Evolutionary conservation across 345 rosid species (phyloP).

Genomic region (Aquilaria yunnanensis): DNA sequence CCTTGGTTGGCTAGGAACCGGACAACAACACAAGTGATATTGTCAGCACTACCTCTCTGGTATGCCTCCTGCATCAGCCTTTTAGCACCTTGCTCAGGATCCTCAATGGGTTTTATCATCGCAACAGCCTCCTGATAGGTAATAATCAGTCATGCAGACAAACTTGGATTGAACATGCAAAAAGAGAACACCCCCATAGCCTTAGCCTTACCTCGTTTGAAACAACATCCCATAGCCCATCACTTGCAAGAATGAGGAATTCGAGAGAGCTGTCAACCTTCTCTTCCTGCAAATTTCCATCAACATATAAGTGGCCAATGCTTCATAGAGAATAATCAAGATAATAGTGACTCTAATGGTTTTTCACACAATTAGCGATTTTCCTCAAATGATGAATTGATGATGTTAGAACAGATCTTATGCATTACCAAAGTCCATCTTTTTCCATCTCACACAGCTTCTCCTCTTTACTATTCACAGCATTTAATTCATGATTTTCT

Average conservation of each 20-base stretch:
- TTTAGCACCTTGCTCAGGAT: slow-evolving; percentile 89
- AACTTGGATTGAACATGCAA: not conserved
- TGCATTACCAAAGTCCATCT: slow-evolving; percentile 1
- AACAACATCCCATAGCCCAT: slow-evolving; percentile 99
- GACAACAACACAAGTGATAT: slow-evolving; percentile 91
- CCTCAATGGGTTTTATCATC: slow-evolving; percentile 68
- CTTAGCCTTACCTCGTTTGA: slow-evolving; percentile 66
- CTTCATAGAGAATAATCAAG: not conserved
- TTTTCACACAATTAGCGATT: too few relatives aligned
- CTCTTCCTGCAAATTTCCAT: slow-evolving; percentile 66
- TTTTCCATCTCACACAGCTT: too few relatives aligned
- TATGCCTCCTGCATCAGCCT: slow-evolving; percentile 83
- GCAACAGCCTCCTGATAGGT: slow-evolving; percentile 77
- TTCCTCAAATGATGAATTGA: too few relatives aligned
- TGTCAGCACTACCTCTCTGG: slow-evolving; percentile 97
- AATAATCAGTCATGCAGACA: slow-evolving; percentile 4
- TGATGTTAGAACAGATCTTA: too few relatives aligned
- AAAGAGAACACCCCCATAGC: not conserved
- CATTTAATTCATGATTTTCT: too few relatives aligned
- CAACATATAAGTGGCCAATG: slow-evolving; percentile 6
- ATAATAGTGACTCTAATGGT: not conserved
- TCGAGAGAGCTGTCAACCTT: slow-evolving; percentile 88
- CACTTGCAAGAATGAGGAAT: slow-evolving; percentile 99
- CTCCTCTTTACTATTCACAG: too few relatives aligned
- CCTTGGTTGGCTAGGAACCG: slow-evolving; percentile 64